Evolutionary conservation across 108 stramenopile species (phyloP), one percentile per base, ranked within the genome.

Genomic region (Tribonema minus): DNA sequence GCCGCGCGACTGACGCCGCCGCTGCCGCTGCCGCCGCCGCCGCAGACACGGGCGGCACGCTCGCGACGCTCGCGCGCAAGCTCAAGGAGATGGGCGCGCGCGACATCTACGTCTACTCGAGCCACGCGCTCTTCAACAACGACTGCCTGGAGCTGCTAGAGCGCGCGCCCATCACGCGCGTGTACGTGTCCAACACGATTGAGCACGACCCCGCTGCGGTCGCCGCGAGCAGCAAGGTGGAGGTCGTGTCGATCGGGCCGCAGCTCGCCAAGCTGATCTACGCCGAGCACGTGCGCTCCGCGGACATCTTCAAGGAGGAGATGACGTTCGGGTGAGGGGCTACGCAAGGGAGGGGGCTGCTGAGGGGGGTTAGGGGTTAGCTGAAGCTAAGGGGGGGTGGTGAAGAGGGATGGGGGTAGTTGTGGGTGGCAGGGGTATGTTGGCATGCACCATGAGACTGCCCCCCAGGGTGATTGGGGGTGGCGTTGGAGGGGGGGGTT

Each of bases 21-120:
- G n/a, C n/a, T n/a, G n/a, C n/a, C n/a, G n/a, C n/a, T n/a, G n/a
- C n/a, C n/a, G n/a, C n/a, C n/a, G n/a, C n/a, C n/a, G n/a, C n/a
- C n/a, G n/a, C 46, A 54, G 84, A 85, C 71, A 82, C 79, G 2
- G 84, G 80, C 0, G 81, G 82, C 6, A 85, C 81, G 32, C 38
- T 82, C 15, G 36, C 20, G 27, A 63, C 54, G 15, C 59, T 82
- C 0, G 70, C 84, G n/a, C 62, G 81, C 15, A 72, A 58, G 41
- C 69, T 82, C 5, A 70, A 60, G 71, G 61, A 74, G 36, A 59
- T 61, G n/a, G 79, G 79, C 25, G 69, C 69, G 2, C 28, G 58
- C 35, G 69, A 80, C 29, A 66, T 84, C 20, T 79, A 65, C 61
- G 64, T 80, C 34, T 69, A 31, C 40, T 67, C 83, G 5, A 59